phyloP scores from a whole-genome alignment of 1,139 yeast genomes.

The Geotrichum bryndzae region DNA sequence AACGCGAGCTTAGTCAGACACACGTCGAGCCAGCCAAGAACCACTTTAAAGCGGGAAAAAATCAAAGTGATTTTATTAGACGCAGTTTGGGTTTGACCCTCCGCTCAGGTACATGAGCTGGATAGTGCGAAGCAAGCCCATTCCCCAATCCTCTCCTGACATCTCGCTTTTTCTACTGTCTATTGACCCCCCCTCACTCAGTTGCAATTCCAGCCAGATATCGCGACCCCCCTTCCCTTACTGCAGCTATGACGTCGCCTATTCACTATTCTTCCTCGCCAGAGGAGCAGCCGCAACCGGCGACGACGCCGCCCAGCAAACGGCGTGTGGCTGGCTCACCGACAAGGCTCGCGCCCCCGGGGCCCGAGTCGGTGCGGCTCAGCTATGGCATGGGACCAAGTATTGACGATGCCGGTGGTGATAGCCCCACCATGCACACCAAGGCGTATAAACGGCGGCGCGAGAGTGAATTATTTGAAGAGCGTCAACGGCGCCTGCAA shows the following conservation, averaged over 20 bases:
- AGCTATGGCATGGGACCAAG: conserved; percentile 12
- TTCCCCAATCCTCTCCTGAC: too few species aligned
- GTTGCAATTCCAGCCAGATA: too few species aligned
- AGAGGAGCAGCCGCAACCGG: background rate
- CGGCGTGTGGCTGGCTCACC: background rate
- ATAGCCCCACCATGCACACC: conserved; percentile 12
- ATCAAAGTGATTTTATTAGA: too few species aligned
- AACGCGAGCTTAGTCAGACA: background rate
- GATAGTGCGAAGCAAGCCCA: too few species aligned
- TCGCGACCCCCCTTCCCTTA: too few species aligned
- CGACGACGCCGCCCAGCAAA: background rate
- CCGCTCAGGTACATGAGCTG: too few species aligned
- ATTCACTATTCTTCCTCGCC: background rate
- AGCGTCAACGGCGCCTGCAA: background rate
- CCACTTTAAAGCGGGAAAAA: too few species aligned
- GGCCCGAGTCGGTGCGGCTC: background rate
- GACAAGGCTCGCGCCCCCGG: background rate
- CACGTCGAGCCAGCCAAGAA: background rate
- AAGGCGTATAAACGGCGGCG: conserved; percentile 9
- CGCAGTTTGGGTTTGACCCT: too few species aligned
- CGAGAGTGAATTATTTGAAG: conserved; percentile 1
- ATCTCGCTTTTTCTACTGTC: too few species aligned
- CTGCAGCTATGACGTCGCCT: background rate
- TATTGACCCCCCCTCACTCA: too few species aligned
- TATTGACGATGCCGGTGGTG: background rate